Conservation (phyloP, 2,329 filamentous ascomycete species). For the Bipolaris zeicola region DNA sequence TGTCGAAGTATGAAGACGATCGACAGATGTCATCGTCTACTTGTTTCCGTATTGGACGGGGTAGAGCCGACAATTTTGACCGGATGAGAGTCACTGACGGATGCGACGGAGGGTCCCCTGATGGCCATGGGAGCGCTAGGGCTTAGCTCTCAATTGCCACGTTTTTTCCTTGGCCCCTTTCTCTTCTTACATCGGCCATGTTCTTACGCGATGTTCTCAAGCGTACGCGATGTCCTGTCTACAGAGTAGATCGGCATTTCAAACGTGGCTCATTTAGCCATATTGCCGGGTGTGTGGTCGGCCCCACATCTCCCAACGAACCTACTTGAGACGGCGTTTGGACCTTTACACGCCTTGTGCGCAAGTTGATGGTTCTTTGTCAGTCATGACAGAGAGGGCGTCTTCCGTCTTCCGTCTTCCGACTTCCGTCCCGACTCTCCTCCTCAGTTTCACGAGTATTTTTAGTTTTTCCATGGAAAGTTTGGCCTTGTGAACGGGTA, state of each 20-base stretch:
- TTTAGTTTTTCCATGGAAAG: not conserved
- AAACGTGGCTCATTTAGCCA: slow-evolving; percentile 15
- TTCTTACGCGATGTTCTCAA: not conserved
- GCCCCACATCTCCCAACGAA: slow-evolving; percentile 6
- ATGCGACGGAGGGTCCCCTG: not conserved
- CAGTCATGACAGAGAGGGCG: not conserved
- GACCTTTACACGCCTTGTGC: not conserved
- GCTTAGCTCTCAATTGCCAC: slow-evolving; percentile 7
- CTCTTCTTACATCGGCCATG: slow-evolving; percentile 1
- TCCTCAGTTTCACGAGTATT: not conserved
- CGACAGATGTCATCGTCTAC: slow-evolving; percentile 1
- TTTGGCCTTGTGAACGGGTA: not conserved
- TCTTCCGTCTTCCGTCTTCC: not conserved
- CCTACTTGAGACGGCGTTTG: slow-evolving; percentile 1
- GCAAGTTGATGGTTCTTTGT: not conserved
- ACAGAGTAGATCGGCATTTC: slow-evolving; percentile 11
- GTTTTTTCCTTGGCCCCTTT: slow-evolving; percentile 3
- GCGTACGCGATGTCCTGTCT: not conserved
- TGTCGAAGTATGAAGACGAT: not conserved
- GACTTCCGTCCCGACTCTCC: not conserved
- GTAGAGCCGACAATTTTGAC: slow-evolving; percentile 1
- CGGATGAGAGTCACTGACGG: slow-evolving; percentile 9
- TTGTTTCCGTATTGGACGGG: not conserved
- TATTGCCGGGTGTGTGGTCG: slow-evolving; percentile 9
- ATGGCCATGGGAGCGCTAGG: not conserved